phyloP scores from a whole-genome alignment of 2,329 filamentous ascomycete species.

The Ophiosphaerella korrae region DNA sequence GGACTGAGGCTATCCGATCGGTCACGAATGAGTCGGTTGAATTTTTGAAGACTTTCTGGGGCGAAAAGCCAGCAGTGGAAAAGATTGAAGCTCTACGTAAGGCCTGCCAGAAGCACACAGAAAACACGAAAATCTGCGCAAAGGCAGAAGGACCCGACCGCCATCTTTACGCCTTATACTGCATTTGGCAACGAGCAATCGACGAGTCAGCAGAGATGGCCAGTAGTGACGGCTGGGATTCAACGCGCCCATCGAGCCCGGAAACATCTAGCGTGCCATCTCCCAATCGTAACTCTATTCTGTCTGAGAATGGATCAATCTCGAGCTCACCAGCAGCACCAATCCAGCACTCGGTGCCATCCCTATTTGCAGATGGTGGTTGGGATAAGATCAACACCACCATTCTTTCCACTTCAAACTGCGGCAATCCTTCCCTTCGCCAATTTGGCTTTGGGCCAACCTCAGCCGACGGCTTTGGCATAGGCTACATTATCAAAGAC shows the following conservation, averaged over 20 bases:
- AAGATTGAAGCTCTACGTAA: conserved; percentile 86
- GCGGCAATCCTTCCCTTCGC: conserved; percentile 89
- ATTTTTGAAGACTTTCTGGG: conserved; percentile 95
- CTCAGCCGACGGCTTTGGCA: conserved; percentile 91
- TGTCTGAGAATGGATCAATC: conserved; percentile 56
- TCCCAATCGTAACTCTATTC: conserved; percentile 58
- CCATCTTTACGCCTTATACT: conserved; percentile 92
- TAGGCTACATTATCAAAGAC: conserved; percentile 99
- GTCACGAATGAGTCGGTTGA: conserved; percentile 83
- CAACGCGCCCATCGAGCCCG: conserved; percentile 57
- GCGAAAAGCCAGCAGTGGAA: conserved; percentile 77
- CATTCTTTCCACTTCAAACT: conserved; percentile 96
- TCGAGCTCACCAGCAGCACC: conserved; percentile 57
- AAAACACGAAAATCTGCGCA: conserved; percentile 80
- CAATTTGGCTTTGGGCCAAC: conserved; percentile 98
- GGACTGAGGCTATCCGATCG: conserved; percentile 89
- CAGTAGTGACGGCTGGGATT: conserved; percentile 60
- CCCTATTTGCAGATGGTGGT: conserved; percentile 83
- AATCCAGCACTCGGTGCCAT: conserved; percentile 64
- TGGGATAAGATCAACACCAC: conserved; percentile 97
- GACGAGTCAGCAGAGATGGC: conserved; percentile 69
- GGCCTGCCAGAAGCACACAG: conserved; percentile 82
- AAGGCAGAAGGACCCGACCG: conserved; percentile 91
- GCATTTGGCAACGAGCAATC: conserved; percentile 88
- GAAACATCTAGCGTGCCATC: conserved; percentile 58